Conservation (phyloP, 1,284 basidiomycete genomes). For the Ustilago esculenta region DNA sequence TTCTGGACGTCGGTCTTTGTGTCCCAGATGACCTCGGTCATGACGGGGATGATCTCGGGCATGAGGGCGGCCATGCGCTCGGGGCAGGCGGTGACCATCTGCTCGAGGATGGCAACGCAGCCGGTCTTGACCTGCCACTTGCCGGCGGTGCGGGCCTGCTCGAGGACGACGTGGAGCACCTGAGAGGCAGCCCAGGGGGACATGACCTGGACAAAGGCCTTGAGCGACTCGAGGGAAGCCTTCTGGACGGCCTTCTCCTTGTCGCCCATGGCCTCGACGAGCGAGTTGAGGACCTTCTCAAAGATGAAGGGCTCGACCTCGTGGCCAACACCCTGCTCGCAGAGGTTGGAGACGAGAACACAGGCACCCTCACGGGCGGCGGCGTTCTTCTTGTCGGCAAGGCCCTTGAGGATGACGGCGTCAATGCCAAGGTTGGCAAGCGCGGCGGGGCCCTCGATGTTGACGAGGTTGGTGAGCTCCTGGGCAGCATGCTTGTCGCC, state of each 20-base stretch:
- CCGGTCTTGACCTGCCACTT: slow-evolving; percentile 99
- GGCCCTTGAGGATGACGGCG: slow-evolving; percentile 80
- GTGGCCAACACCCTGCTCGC: slow-evolving; percentile 81
- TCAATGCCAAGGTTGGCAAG: slow-evolving; percentile 80
- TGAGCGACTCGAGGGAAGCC: slow-evolving; percentile 85
- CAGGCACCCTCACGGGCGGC: slow-evolving; percentile 81
- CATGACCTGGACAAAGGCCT: slow-evolving; percentile 81
- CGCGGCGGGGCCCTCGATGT: slow-evolving; percentile 80
- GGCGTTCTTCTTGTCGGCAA: slow-evolving; percentile 73
- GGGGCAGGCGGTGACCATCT: slow-evolving; percentile 86
- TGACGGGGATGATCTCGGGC: slow-evolving; percentile 94
- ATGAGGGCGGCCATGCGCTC: slow-evolving; percentile 87
- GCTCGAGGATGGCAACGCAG: slow-evolving; percentile 83
- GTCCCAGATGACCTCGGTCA: slow-evolving; percentile 97
- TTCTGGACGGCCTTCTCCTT: slow-evolving; percentile 86
- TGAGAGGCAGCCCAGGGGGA: slow-evolving; percentile 88
- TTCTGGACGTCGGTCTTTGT: slow-evolving; percentile 99
- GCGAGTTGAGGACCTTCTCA: slow-evolving; percentile 80
- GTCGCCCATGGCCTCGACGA: slow-evolving; percentile 91
- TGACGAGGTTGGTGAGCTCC: slow-evolving; percentile 69
- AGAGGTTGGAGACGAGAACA: slow-evolving; percentile 74
- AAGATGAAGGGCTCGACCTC: slow-evolving; percentile 93
- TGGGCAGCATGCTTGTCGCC: slow-evolving; percentile 68
- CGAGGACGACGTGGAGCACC: slow-evolving; percentile 87
- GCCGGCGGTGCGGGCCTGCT: slow-evolving; percentile 93